Conservation (phyloP, 2,329 filamentous ascomycete species). For the Neoscytalidium dimidiatum region DNA sequence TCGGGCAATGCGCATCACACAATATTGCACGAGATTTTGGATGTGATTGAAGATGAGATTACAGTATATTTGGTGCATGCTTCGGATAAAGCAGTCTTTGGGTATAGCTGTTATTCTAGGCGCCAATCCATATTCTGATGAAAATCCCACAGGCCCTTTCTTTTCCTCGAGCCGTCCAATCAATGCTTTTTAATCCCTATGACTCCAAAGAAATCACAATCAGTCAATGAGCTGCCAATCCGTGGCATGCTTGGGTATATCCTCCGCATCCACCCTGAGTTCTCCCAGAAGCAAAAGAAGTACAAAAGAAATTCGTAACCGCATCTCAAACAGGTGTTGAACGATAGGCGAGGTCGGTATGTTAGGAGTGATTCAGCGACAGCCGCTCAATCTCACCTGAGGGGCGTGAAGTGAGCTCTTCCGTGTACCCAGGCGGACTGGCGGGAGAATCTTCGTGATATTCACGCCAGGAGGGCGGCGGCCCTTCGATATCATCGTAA, state of each 20-base stretch:
- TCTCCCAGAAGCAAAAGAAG: neutral
- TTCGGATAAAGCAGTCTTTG: neutral
- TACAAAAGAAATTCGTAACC: constrained; percentile 6
- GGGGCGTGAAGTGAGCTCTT: constrained; percentile 23
- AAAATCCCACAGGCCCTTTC: neutral
- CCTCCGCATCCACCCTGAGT: constrained; percentile 21
- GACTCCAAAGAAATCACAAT: constrained; percentile 4
- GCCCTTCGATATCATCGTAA: constrained; percentile 93
- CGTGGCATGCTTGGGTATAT: constrained; percentile 21
- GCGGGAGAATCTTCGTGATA: too few species aligned
- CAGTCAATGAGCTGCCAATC: constrained; percentile 12
- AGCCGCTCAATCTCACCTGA: constrained; percentile 20
- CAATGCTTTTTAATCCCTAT: constrained; percentile 2
- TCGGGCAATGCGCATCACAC: neutral
- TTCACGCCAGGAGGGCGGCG: too few species aligned
- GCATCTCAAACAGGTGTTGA: constrained; percentile 12
- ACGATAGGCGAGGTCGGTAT: neutral
- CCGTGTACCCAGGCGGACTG: constrained; percentile 66
- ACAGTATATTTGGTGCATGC: neutral
- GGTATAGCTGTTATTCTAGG: constrained; percentile 5
- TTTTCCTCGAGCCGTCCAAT: neutral
- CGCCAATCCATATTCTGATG: constrained; percentile 2
- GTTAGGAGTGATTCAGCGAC: constrained; percentile 15
- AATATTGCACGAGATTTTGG: neutral
- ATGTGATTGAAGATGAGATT: neutral